phyloP scores from a whole-genome alignment of 768 basidiomycete species.

The Hygrocybe punicea region DNA sequence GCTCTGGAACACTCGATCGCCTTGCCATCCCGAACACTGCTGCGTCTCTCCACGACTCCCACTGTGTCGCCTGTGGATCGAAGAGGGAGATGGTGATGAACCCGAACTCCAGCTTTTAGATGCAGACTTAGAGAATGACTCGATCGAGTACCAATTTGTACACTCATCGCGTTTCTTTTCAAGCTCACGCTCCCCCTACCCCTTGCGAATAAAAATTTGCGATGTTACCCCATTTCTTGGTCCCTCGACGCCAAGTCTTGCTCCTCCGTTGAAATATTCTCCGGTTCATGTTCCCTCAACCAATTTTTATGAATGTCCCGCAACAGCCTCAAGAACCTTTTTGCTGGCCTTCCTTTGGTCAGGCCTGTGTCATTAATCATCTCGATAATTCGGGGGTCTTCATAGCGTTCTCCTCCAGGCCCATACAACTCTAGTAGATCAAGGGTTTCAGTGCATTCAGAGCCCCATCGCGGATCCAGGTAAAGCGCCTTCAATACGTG shows the following conservation, averaged over 20 bases:
- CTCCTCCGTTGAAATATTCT: constrained; percentile 4
- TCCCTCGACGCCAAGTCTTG: background rate
- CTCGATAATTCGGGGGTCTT: constrained; percentile 48
- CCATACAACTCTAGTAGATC: constrained; percentile 56
- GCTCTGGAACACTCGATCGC: too few relatives aligned
- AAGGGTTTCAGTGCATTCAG: constrained; percentile 50
- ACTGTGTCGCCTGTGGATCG: too few relatives aligned
- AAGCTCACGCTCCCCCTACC: too few relatives aligned
- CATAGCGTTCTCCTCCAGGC: constrained; percentile 45
- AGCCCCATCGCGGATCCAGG: constrained; percentile 43
- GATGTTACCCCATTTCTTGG: background rate
- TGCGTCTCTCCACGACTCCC: too few relatives aligned
- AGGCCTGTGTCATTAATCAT: constrained; percentile 47
- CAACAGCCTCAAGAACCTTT: constrained; percentile 48
- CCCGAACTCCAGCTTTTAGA: too few relatives aligned
- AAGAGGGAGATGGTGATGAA: too few relatives aligned
- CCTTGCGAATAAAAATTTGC: too few relatives aligned
- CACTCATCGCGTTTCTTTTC: too few relatives aligned
- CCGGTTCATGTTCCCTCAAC: constrained; percentile 29
- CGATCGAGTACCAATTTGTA: too few relatives aligned
- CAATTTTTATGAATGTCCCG: constrained; percentile 47
- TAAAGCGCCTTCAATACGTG: constrained; percentile 55
- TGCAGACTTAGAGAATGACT: too few relatives aligned
- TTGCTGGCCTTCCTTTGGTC: constrained; percentile 47
- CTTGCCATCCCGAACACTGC: too few relatives aligned